These are phyloP conservation scores for Calocera cornea DNA, from an alignment of 768 basidiomycete species.

Conservation along the genomic window DNA sequence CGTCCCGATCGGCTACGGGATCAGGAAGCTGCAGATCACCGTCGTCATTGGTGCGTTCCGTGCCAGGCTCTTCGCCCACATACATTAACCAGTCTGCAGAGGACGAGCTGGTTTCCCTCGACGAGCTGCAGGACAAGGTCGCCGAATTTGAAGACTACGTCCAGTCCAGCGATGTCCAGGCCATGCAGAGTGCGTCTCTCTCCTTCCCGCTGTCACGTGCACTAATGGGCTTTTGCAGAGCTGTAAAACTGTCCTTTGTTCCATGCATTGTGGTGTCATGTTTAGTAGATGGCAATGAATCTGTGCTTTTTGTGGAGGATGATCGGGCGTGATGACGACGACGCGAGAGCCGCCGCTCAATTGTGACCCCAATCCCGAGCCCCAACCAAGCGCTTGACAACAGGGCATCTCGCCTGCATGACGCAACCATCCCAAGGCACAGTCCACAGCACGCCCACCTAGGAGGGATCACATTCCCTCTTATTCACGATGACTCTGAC, in stretches of 20 bases:
- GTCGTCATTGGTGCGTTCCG: conserved; percentile 34
- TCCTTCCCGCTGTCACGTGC: neutral
- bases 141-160: conserved; percentile 74
- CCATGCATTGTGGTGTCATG: neutral
- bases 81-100: conserved; percentile 34
- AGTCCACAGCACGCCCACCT: too few species aligned
- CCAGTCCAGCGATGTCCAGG: conserved; percentile 82
- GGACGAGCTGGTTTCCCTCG: conserved; percentile 87
- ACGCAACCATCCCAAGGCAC: too few species aligned
- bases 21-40: conserved; percentile 77
- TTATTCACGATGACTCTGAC: too few species aligned
- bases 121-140: conserved; percentile 87
- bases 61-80: conserved; percentile 36
- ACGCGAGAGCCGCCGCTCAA: too few species aligned
- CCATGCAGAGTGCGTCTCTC: conserved; percentile 68
- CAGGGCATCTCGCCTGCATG: too few species aligned
- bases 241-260: neutral
- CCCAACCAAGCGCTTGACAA: too few species aligned
- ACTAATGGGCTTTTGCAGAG: neutral
- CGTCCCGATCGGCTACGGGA: conserved; percentile 83
- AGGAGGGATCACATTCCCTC: too few species aligned
- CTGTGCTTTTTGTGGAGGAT: neutral
- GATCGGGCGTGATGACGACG: too few species aligned
- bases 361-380: too few species aligned
- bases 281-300: neutral